Conservation (phyloP, 148 eudicot species). For the Silene latifolia region DNA sequence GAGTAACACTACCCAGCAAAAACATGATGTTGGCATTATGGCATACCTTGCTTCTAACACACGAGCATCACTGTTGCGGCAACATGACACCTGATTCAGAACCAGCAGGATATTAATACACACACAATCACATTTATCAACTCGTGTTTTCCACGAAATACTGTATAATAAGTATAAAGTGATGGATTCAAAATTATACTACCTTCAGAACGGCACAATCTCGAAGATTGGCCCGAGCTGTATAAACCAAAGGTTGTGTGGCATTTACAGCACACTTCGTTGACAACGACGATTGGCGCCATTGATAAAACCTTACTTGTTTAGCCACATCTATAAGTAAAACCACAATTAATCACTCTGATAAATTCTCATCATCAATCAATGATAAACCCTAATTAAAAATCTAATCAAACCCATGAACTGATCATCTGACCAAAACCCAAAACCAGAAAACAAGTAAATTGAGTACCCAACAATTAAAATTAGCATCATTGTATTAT, state of each 20-base stretch:
- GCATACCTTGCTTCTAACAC: constrained; percentile 63
- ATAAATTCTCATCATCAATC: background rate
- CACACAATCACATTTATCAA: background rate
- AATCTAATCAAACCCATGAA: background rate
- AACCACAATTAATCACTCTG: background rate
- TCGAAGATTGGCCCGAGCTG: constrained; percentile 22
- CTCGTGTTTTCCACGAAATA: background rate
- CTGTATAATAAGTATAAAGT: background rate
- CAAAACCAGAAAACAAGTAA: background rate
- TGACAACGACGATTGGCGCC: constrained; percentile 31
- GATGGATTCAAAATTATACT: constrained; percentile 23
- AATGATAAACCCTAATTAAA: background rate
- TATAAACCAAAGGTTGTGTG: constrained; percentile 22
- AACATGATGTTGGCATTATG: background rate
- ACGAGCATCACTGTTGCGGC: constrained; percentile 48
- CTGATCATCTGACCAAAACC: background rate
- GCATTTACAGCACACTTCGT: constrained; percentile 24
- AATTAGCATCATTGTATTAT: background rate
- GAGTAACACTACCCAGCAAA: too few species aligned
- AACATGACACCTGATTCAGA: constrained; percentile 50
- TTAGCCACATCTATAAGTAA: constrained; percentile 24
- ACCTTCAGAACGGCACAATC: constrained; percentile 38
- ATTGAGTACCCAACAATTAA: background rate
- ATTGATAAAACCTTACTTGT: constrained; percentile 25
- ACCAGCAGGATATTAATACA: constrained; percentile 5